Evolutionary conservation across 306 rosid genomes (phyloP), one percentile per base, ranked within the genome.

Genomic region (Clitoria ternatea): DNA sequence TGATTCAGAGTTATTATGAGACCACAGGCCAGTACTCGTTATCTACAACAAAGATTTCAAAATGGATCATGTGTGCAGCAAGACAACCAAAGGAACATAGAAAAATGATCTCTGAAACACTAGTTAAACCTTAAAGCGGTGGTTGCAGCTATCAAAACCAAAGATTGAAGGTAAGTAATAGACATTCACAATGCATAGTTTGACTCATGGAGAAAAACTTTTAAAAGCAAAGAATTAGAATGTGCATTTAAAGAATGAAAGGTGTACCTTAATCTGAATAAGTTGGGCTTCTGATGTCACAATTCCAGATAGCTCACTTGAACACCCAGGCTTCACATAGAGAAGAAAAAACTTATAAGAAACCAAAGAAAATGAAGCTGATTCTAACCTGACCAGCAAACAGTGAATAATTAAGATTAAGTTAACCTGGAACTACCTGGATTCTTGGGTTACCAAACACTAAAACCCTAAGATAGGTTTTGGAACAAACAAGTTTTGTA

Each of bases 311-410:
- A 95, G 91, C 84, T 95, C 99, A 80, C 96, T 84, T 48, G 99
- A 95, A 83, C 97, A 95, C 69, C 99, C 97, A 77, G 99, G 99
- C 99, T 95, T 77, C 70, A 72, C 73, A 69, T 24, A 20, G 22
- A 40, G 77, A 82, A 62, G 70, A 64, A 75, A 37, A 72, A 42
- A 66, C 37, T 44, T 26, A 7, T 44, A 45, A 72, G 18, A 19
- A 70, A 15, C 24, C 20, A 57, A 59, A 17, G 48, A 29, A 17
- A 14, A 19, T 7, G 42, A 44, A 57, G 35, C 39, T 8, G 9
- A 68, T 12, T 26, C 20, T 39, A 56, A 73, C 26, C 17, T 42
- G 44, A 54, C 37, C 44, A 68, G 45, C 43, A 66, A 73, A 40
- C 27, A 13, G 23, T 8, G 48, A 48, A 29, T 57, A 48, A 40